These are phyloP conservation scores for Tetrahymena borealis DNA, from an alignment of 73 alveolate species.

Conservation along the genomic window DNA sequence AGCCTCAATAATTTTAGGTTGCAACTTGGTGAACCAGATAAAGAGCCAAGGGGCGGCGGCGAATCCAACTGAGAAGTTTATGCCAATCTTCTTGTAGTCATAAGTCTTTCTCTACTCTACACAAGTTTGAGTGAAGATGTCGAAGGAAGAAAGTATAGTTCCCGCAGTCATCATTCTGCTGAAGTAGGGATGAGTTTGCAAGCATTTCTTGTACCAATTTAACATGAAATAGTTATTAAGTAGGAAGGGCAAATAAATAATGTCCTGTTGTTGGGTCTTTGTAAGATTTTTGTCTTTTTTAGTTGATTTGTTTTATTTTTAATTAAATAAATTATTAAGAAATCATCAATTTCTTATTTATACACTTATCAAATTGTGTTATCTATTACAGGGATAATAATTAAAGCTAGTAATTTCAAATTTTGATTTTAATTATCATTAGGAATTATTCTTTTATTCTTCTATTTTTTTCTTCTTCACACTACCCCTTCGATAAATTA, in stretches of 20 bases:
- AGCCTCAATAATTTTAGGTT: background rate
- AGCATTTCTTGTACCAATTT: background rate
- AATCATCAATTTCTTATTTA: too few species aligned
- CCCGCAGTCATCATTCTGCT: slow-evolving; percentile 3
- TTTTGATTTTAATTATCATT: too few species aligned
- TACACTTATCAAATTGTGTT: too few species aligned
- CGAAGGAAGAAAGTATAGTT: background rate
- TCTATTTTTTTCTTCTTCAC: too few species aligned
- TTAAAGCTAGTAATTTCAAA: too few species aligned
- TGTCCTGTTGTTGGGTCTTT: too few species aligned
- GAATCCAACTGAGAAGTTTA: background rate
- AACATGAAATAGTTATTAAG: background rate
- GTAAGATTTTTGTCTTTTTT: background rate
- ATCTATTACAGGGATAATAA: too few species aligned
- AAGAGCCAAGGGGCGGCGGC: slow-evolving; percentile 3
- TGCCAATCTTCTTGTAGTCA: background rate
- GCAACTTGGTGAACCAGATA: background rate
- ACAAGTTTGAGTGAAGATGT: background rate
- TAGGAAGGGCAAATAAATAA: background rate
- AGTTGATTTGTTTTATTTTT: background rate
- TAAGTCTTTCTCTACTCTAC: background rate
- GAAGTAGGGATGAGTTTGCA: background rate
- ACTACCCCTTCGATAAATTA: too few species aligned
- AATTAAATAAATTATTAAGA: too few species aligned
- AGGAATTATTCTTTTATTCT: too few species aligned